Base-by-base conservation (phyloP, 2,329 filamentous ascomycete genomes). In the Calycina marina region DNA sequence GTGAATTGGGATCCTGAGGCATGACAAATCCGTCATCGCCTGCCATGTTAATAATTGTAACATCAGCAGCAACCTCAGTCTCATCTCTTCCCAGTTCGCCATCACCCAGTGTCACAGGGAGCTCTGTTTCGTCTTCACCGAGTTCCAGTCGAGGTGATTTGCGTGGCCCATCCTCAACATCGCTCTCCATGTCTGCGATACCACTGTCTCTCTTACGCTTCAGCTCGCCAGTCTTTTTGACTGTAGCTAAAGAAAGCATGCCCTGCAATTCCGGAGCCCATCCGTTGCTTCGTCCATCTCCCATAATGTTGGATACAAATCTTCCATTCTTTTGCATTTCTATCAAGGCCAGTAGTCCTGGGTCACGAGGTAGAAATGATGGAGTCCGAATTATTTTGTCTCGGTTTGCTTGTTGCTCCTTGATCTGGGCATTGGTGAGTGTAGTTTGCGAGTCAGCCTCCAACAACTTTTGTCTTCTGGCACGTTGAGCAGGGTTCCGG, bases 201-300 rank as follows among this genome's bases (percentile, higher is more conserved):
- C 81, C 85, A 47, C 78, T 85, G 49, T 93, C 85, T 16, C 90
- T 77, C 67, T 98, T 98, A 37, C 90, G 73, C 69, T 96, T 98
- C 34, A 88, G 67, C 39, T 93, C 84, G 36, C 75, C 78, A 25
- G 77, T 69, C 36, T 74, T 74, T 39, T 77, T 76, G 11, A 93
- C 69, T 10, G 82, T 69, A 42, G 92, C 83, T 25, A 94, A 63
- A 2, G 85, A 93, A n/a, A 96, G 63, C 47, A 98, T 73, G n/a
- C 80, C 84, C 38, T 83, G 77, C 13, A 98, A 67, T 57, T 98
- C 90, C 1, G 88, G 88, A 3, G 88, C 88, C 86, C 85, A 94
- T 25, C 72, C 72, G 43, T 72, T 68, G 45, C 76, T 77, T 41
- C 81, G 74, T 22, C 77, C 81, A 40, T 86, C 83, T 32, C 81